Evolutionary conservation across 495 filamentous ascomycete species (phyloP), one percentile per base, ranked within the genome.

Genomic region (Penicillium longicatenatum): DNA sequence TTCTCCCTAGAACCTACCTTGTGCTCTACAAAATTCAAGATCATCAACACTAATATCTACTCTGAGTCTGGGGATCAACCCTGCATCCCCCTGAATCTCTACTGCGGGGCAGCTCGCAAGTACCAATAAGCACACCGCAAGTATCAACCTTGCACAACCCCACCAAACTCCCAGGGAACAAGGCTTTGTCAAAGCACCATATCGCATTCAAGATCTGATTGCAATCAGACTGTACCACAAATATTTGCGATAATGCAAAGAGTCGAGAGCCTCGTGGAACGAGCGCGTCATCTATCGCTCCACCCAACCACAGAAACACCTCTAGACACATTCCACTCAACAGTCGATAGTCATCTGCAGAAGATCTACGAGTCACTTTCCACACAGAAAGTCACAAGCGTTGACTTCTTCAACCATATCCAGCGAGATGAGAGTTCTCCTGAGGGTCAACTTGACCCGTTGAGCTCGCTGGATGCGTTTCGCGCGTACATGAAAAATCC

Each of bases 401-500:
- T n/a, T 19, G 55, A 61, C 1, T 74, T 75, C 24, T 49, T 71
- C 16, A 50, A 56, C 2, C 61, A 64, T n/a, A 55, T 74, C 17
- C 68, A 73, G 41, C 64, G 20, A 8, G 24, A 59, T 29, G 71
- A 70, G 14, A 19, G 50, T 8, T 17, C 4, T 21, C 16, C 56
- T 9, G 20, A 29, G 21, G 57, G 29, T 41, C 41, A 29, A 22
- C 22, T 30, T 20, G 59, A 74, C 17, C 62, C 61, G 29, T 63
- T 77, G 33, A 63, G 52, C 7, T 75, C 74, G 17, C 70, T 87
- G 55, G 67, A 77, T 57, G 72, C 68, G 42, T 86, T 89, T 55
- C 68, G 83, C 6, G 66, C 63, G 1, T 89, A 88, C 63, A 87
- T 89, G 83, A 82, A 81, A 3, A 84, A 82, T 43, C 59, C 79